Evolutionary conservation across 306 rosid species (phyloP), one percentile per base, ranked within the genome.

Genomic region (Abrus pulchellus): DNA sequence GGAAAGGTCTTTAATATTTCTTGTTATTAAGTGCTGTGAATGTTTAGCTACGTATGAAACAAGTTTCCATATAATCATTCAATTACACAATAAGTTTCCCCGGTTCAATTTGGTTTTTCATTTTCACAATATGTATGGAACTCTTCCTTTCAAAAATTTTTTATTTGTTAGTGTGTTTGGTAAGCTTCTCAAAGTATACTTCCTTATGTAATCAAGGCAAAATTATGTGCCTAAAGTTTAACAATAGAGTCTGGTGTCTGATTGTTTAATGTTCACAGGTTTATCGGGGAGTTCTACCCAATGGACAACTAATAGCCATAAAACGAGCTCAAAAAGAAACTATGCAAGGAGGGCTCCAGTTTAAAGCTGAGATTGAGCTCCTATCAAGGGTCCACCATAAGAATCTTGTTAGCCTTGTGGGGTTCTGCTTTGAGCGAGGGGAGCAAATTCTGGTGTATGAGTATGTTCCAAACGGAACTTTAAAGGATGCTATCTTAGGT

Each of bases 301-400:
- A 78, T 3, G 95, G 95, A 13, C 82, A 85, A 49, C 27, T 71
- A 53, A 36, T 91, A 27, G 95, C 95, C 41, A 70, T 91, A 64
- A 91, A 91, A 85, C 55, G 90, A 68, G 84, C 90, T 54, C 66
- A 55, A 81, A 82, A 56, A 30, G 93, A 86, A 76, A 86, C 92
- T 3, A 78, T 45, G 87, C 92, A 89, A 65, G 91, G 87, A 32
- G 79, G 71, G 7, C n/a, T 55, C 6, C 82, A 91, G 82, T 91
- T 91, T 81, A 91, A 80, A 76, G 72, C 83, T 6, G 96, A 91
- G 85, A 83, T 91, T 79, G 96, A 89, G 73, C 90, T 91, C 50
- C 88, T 91, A 72, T 91, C 95, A 33, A 85, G 95, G 68, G 93
- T 87, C 60, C 95, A 91, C 59, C 95, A 91, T 68, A 91, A 80